Evolutionary conservation across 306 rosid species (phyloP), one percentile per base, ranked within the genome.

Genomic region (Inga laurina): DNA sequence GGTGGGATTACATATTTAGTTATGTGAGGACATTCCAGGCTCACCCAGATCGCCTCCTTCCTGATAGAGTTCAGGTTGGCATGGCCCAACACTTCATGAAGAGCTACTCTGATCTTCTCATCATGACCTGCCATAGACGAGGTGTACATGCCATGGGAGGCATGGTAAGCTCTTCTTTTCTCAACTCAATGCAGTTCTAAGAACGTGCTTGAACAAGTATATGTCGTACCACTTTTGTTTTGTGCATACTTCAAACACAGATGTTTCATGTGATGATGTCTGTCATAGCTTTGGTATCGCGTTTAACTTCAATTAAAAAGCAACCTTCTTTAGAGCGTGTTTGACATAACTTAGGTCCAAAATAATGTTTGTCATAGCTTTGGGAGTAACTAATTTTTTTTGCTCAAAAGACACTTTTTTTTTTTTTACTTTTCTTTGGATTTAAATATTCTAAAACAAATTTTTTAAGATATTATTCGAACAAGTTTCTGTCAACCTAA

Each of bases 1-100:
- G 99, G 41, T 93, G 99, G 98, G 99, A 96, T 89, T 96, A 93
- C 87, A 96, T 96, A 51, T 93, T 96, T 81, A 96, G 99, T 86
- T 96, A 96, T 83, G 94, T 96, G 73, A 96, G 93, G 84, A 96
- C 98, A 81, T 96, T 96, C 81, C 97, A 91, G 76, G 89, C 88
- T 87, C 97, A 93, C 86, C 88, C 93, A 0, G 91, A 96, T 82
- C 97, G 99, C 68, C 86, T 96, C 3, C 85, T 96, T 30, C 98
- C 99, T 0, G 97, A 93, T 82, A 85, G 98, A 37, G 91, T 92
- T 73, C 97, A 54, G 10, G 97, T 96, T 48, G 97, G 99, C 59
- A 96, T 96, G 98, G 75, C 87, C 68, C 99, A 96, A 81, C 97
- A 92, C 84, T 93, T 96, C 90, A 93, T 96, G 99, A 89, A 86